Base-by-base conservation (phyloP, 2,329 filamentous ascomycete genomes). In the Pseudocercospora vitis region DNA sequence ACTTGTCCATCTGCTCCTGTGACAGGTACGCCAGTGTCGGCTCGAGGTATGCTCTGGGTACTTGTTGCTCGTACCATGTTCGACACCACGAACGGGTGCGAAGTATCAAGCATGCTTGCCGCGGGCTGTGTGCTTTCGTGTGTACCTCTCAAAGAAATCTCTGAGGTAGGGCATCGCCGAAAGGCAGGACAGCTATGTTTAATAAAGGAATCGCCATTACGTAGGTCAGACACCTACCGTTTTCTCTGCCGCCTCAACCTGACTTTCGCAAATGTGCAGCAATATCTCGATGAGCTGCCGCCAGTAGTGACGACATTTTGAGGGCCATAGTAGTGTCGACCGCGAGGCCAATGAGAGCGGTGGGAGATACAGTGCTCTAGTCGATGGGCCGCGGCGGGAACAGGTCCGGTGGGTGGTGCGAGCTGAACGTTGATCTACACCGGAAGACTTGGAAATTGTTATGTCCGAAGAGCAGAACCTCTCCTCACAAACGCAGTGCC, bases 301-400 rank as follows among this genome's bases (percentile, higher is more conserved):
- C 16, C 24, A 48, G n/a, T 42, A 24, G 51, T 53, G 51, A 53
- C 51, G 51, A 48, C 51, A 53, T 53, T 46, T 32, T 29, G 23
- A 40, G 21, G 19, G 42, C 29, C 42, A 52, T 39, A 23, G 35
- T 45, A 51, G 48, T 28, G 44, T n/a, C 19, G 24, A 21, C 9
- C 11, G 11, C 21, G n/a, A 18, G 18, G 50, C 50, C 50, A 53
- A 48, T 53, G 12, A 23, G 50, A 32, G 7, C 50, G 48, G 40
- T 53, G 12, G 24, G 50, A 32, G 7, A 21, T 39, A n/a, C 31
- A 40, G 21, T 9, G 7, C 14, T 18, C n/a, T 28, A 28, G 42
- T 29, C n/a, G 42, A 50, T 40, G 44, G 14, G 11, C 44, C 33
- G 33, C 26, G 29, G 45, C 19, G 35, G 35, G 4, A 40, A 12